phyloP scores from a whole-genome alignment of 1,139 yeast species.

The Magnusiomyces ingens region DNA sequence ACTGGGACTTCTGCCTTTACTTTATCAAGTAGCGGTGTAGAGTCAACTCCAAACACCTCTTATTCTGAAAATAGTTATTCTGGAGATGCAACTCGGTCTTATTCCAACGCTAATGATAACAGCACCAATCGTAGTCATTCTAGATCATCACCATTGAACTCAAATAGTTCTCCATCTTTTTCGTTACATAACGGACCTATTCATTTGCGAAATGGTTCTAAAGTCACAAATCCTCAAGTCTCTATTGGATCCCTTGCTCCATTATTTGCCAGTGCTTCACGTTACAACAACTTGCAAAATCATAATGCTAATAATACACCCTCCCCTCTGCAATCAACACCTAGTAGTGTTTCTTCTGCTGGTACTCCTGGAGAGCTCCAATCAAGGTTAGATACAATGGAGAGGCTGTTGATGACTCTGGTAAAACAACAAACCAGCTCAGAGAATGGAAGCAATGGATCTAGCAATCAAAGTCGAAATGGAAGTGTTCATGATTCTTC shows the following conservation, averaged over 20 bases:
- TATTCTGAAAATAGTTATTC: neutral
- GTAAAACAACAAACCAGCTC: constrained; percentile 10
- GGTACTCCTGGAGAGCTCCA: constrained; percentile 2
- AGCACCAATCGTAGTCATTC: neutral
- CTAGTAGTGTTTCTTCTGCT: neutral
- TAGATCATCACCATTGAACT: neutral
- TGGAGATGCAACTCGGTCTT: no score
- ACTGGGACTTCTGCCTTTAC: neutral
- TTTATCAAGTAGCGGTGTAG: neutral
- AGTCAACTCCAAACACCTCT: neutral
- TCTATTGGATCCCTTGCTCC: neutral
- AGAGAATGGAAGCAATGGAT: neutral
- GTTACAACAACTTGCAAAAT: neutral
- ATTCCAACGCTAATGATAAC: no score
- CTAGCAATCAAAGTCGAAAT: neutral
- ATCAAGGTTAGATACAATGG: constrained; percentile 28
- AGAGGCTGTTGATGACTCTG: constrained; percentile 26
- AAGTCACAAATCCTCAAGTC: neutral
- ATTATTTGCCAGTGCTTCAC: neutral
- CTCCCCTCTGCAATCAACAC: neutral
- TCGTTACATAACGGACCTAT: neutral
- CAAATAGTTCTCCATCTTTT: neutral
- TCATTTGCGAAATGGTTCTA: neutral
- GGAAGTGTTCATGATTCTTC: neutral
- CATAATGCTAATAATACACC: neutral